phyloP scores from a whole-genome alignment of 495 filamentous ascomycete genomes.

The Margaritispora aquatica region DNA sequence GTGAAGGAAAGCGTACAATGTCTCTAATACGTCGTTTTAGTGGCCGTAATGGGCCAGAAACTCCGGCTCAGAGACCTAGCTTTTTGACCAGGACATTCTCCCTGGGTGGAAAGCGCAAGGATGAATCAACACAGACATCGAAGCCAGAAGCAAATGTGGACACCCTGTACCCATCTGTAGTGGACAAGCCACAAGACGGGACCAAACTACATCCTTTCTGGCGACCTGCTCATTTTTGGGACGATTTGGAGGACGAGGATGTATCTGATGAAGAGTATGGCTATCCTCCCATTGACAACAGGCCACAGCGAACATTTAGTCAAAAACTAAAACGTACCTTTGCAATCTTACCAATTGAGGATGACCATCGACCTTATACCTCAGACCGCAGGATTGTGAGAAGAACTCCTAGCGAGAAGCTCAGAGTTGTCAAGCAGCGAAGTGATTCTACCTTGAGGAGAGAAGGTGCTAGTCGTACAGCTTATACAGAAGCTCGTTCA shows the following conservation, averaged over 20 bases:
- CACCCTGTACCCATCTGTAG: conserved; percentile 31
- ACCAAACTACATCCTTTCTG: conserved; percentile 73
- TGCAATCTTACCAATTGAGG: conserved; percentile 39
- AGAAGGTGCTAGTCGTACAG: neutral
- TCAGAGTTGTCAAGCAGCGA: conserved; percentile 41
- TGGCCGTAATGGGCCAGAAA: conserved; percentile 52
- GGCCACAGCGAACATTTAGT: conserved; percentile 44
- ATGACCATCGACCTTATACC: conserved; percentile 34
- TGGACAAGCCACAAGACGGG: conserved; percentile 38
- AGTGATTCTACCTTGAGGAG: conserved; percentile 19
- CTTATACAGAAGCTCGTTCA: conserved; percentile 8
- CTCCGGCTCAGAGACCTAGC: conserved; percentile 32
- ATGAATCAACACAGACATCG: conserved; percentile 17
- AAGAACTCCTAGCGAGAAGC: conserved; percentile 40
- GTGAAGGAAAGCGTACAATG: conserved; percentile 32
- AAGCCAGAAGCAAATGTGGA: conserved; percentile 16
- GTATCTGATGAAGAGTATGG: conserved; percentile 32
- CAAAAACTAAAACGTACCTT: conserved; percentile 38
- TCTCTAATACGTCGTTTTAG: conserved; percentile 53
- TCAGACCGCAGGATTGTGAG: conserved; percentile 42
- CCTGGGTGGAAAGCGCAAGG: conserved; percentile 16
- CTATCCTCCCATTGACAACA: conserved; percentile 31
- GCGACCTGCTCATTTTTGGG: conserved; percentile 67
- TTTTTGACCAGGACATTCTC: conserved; percentile 37
- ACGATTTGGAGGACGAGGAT: conserved; percentile 47